Conservation (phyloP, 441 rosid species). For the Pelargonium citronellum region DNA sequence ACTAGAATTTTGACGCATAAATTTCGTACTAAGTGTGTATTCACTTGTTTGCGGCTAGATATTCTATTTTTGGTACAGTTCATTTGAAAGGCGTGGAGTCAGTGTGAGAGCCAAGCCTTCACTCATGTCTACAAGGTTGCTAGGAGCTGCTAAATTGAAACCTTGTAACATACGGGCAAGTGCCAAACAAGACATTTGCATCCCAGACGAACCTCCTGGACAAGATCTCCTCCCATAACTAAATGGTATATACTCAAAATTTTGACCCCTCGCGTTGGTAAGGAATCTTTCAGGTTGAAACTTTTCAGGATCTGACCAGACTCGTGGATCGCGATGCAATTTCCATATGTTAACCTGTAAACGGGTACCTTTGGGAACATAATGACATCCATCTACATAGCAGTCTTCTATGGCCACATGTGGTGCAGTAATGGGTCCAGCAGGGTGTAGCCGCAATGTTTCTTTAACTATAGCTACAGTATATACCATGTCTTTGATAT, state of each 20-base stretch:
- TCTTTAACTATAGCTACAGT: neutral
- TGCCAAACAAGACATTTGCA: conserved; percentile 20
- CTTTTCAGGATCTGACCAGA: conserved; percentile 5
- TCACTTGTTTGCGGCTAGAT: neutral
- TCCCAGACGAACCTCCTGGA: neutral
- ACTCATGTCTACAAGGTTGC: conserved; percentile 31
- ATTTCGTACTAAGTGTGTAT: neutral
- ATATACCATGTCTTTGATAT: neutral
- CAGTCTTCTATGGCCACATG: conserved; percentile 1
- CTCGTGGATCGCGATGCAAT: conserved; percentile 7
- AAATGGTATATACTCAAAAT: neutral
- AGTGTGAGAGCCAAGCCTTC: conserved; percentile 36
- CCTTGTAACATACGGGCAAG: conserved; percentile 43
- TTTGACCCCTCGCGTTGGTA: neutral
- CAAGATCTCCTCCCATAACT: neutral
- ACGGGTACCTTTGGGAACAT: conserved; percentile 1
- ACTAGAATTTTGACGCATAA: too few species aligned
- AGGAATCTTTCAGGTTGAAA: conserved; percentile 13
- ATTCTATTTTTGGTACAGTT: neutral
- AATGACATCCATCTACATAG: neutral
- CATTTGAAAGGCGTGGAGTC: conserved; percentile 27
- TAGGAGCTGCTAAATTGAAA: conserved; percentile 27
- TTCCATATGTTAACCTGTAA: neutral
- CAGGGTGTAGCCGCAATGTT: conserved; percentile 1
- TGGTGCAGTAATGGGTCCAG: neutral